Conservation (phyloP, 306 rosid species). For the Rosa chinensis region DNA sequence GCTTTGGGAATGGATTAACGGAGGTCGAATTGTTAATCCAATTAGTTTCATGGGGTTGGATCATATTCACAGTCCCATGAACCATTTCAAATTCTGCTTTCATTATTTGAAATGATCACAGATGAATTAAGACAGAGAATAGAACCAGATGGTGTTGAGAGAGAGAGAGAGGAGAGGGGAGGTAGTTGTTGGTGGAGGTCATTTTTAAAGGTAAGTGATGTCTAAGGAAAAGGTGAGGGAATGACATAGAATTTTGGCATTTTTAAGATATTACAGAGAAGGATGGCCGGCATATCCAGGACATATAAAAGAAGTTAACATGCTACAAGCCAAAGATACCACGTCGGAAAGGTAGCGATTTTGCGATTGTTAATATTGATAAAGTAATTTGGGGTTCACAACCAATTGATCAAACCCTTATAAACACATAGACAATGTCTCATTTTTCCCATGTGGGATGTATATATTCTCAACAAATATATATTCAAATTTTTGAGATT, state of each 20-base stretch:
- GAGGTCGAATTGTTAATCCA: slow-evolving; percentile 43
- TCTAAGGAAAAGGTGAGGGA: slow-evolving; percentile 17
- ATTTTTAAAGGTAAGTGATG: slow-evolving; percentile 39
- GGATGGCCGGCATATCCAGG: slow-evolving; percentile 78
- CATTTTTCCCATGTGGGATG: too few species aligned
- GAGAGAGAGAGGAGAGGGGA: not conserved
- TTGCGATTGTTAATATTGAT: slow-evolving; percentile 10
- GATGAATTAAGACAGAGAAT: not conserved
- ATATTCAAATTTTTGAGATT: not conserved
- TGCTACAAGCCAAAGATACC: slow-evolving; percentile 42
- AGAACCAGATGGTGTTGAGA: not conserved
- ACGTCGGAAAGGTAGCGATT: slow-evolving; percentile 57
- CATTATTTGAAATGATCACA: slow-evolving; percentile 26
- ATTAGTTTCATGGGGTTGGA: slow-evolving; percentile 49
- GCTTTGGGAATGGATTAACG: slow-evolving; percentile 38
- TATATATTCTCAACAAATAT: too few species aligned
- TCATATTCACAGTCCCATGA: slow-evolving; percentile 47
- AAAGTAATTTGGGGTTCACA: too few species aligned
- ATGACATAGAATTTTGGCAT: slow-evolving; percentile 13
- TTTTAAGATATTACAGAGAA: slow-evolving; percentile 3
- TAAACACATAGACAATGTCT: too few species aligned
- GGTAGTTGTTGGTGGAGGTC: slow-evolving; percentile 15
- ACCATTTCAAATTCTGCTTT: slow-evolving; percentile 54
- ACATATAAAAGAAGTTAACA: slow-evolving; percentile 44
- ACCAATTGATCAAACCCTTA: too few species aligned